phyloP scores from a whole-genome alignment of 192 early-diverging fungal species.

The Coemansia sp. region DNA sequence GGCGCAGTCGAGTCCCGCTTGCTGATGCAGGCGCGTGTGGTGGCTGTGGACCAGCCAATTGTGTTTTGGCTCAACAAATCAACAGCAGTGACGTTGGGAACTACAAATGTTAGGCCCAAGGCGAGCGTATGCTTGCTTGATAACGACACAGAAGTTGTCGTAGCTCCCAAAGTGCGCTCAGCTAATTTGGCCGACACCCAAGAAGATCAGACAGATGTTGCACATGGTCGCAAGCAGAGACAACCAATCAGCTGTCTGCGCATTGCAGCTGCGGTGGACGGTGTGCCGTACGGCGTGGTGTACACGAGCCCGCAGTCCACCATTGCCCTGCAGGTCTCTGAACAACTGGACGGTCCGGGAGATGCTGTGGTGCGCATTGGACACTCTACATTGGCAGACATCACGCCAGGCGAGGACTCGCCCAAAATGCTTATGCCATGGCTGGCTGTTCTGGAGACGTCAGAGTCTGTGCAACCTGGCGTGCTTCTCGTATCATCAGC shows the following conservation, averaged over 20 bases:
- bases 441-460: constrained; percentile 17
- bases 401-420: constrained; percentile 16
- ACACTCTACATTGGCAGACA: constrained; percentile 3
- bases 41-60: constrained; percentile 65
- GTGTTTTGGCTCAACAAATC: constrained; percentile 73
- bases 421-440: constrained; percentile 19
- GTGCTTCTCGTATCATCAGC: constrained; percentile 23
- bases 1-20: constrained; percentile 70
- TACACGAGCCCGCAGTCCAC: constrained; percentile 32
- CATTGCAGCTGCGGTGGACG: constrained; percentile 21
- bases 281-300: constrained; percentile 31
- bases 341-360: constrained; percentile 18
- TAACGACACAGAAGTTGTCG: constrained; percentile 68
- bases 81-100: constrained; percentile 62
- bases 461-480: constrained; percentile 34
- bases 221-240: constrained; percentile 19
- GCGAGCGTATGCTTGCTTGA: constrained; percentile 56
- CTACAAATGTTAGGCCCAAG: constrained; percentile 41
- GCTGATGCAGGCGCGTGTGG: constrained; percentile 66
- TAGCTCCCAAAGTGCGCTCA: constrained; percentile 68
- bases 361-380: constrained; percentile 21
- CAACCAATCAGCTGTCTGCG: constrained; percentile 24
- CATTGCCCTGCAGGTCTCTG: constrained; percentile 11
- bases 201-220: not conserved
- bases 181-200: not conserved